Conservation (phyloP, 2,329 filamentous ascomycete species). For the Chaetomium strumarium region DNA sequence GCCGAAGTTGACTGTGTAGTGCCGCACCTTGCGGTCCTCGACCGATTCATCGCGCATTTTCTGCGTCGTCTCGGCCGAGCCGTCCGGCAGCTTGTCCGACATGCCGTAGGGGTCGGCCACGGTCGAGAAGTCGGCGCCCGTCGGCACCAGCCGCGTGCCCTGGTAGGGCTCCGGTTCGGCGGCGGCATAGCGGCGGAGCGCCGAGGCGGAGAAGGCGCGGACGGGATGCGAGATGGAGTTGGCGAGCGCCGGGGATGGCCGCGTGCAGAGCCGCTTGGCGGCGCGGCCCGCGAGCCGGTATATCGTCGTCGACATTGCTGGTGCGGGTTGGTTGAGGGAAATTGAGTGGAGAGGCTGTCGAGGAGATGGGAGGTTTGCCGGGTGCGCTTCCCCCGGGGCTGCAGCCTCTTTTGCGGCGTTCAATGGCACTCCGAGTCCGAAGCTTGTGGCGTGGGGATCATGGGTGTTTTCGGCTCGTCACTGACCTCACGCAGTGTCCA, state of each 20-base stretch:
- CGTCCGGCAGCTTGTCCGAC: not conserved
- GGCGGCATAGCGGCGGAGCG: constrained; percentile 59
- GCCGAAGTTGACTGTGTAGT: constrained; percentile 99
- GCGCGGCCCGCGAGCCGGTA: constrained; percentile 66
- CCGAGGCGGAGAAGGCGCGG: constrained; percentile 61
- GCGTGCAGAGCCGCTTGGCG: constrained; percentile 57
- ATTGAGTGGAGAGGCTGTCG: constrained; percentile 20
- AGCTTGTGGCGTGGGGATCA: constrained; percentile 10
- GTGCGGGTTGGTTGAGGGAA: constrained; percentile 10
- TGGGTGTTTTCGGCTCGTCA: constrained; percentile 16
- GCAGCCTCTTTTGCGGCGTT: constrained; percentile 28
- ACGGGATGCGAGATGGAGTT: constrained; percentile 20
- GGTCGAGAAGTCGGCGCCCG: constrained; percentile 57
- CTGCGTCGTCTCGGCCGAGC: constrained; percentile 30
- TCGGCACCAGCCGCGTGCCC: constrained; percentile 58
- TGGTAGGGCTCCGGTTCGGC: constrained; percentile 49
- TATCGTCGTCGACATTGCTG: constrained; percentile 61
- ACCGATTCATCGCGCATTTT: constrained; percentile 46
- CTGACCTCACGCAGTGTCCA: constrained; percentile 15
- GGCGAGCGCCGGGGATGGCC: constrained; percentile 17
- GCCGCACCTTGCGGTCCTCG: constrained; percentile 76
- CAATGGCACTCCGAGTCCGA: constrained; percentile 28
- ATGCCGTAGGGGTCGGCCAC: constrained; percentile 45
- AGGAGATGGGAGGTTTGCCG: constrained; percentile 22
- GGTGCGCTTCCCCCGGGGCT: constrained; percentile 22